Evolutionary conservation across 2,329 filamentous ascomycete genomes (phyloP).

Genomic region (Lachnellula cervina): DNA sequence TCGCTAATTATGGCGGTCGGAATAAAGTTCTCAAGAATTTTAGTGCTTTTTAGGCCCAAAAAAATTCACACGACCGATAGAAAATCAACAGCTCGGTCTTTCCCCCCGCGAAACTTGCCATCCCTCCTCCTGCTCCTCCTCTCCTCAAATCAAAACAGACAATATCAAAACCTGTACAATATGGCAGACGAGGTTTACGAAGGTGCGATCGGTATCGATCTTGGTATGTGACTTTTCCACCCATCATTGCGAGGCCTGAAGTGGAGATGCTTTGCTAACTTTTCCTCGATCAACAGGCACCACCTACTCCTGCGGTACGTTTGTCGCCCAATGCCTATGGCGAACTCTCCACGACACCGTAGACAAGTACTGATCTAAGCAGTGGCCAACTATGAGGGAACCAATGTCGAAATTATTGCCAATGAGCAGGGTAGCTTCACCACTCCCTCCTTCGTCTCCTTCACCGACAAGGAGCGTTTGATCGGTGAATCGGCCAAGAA

Average conservation of each 20-base stretch:
- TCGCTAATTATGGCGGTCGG: no score
- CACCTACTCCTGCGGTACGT: slow-evolving; percentile 81
- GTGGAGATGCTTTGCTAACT: slow-evolving; percentile 19
- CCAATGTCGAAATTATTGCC: slow-evolving; percentile 98
- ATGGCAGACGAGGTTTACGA: slow-evolving; percentile 99
- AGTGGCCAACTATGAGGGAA: slow-evolving; percentile 98
- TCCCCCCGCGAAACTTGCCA: no score
- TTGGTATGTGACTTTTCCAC: slow-evolving; percentile 60
- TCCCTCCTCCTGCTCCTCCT: slow-evolving; percentile 3
- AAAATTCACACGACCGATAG: background rate
- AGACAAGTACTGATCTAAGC: slow-evolving; percentile 15
- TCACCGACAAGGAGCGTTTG: slow-evolving; percentile 97
- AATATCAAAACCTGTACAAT: slow-evolving; percentile 37
- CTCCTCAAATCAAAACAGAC: slow-evolving; percentile 13
- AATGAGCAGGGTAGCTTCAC: slow-evolving; percentile 99
- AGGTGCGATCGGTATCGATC: slow-evolving; percentile 99
- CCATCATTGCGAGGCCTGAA: no score
- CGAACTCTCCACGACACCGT: background rate
- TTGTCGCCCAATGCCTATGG: background rate
- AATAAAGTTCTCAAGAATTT: no score
- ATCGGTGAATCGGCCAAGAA: slow-evolving; percentile 99
- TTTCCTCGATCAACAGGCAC: slow-evolving; percentile 60
- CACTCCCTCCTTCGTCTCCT: slow-evolving; percentile 97
- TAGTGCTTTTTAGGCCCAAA: background rate
- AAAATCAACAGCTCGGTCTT: background rate